These are phyloP conservation scores for Adansonia rubrostipa DNA, from an alignment of 441 rosid genomes.

Conservation along the genomic window DNA sequence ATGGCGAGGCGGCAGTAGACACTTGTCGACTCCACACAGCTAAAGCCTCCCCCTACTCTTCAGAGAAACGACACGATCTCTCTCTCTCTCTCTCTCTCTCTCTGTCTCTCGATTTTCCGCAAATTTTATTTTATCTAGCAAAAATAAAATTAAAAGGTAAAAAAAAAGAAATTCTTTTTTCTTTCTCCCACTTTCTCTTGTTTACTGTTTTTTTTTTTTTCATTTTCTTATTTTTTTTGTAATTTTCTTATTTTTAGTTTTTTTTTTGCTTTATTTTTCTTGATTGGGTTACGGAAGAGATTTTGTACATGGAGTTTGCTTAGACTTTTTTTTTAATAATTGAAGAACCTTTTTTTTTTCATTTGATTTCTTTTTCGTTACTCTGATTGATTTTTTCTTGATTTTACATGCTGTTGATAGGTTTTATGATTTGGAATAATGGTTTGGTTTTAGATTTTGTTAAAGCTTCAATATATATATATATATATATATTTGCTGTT, in stretches of 20 bases:
- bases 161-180: conserved; percentile 21
- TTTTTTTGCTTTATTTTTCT: neutral
- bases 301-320: neutral
- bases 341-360: neutral
- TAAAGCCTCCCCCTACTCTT: neutral
- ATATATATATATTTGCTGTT: neutral
- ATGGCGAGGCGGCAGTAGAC: conserved; percentile 58
- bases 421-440: conserved; percentile 22
- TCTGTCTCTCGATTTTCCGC: neutral
- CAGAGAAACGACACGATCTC: conserved; percentile 40
- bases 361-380: neutral
- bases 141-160: conserved; percentile 21
- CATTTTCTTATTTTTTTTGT: neutral
- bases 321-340: neutral
- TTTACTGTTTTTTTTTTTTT: conserved; percentile 25
- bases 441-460: conserved; percentile 20
- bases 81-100: conserved; percentile 30
- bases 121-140: neutral
- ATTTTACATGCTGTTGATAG: conserved; percentile 5
- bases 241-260: conserved; percentile 2
- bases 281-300: neutral
- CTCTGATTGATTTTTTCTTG: neutral
- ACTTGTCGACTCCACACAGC: conserved; percentile 62
- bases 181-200: conserved; percentile 13
- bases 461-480: neutral